Percentiles rank a stretch among this genome's conserved stretches.
These are phyloP conservation scores for Ploettnerulaceae sp. DNA, from an alignment of 2,329 filamentous ascomycete species.

Conservation along the genomic window DNA sequence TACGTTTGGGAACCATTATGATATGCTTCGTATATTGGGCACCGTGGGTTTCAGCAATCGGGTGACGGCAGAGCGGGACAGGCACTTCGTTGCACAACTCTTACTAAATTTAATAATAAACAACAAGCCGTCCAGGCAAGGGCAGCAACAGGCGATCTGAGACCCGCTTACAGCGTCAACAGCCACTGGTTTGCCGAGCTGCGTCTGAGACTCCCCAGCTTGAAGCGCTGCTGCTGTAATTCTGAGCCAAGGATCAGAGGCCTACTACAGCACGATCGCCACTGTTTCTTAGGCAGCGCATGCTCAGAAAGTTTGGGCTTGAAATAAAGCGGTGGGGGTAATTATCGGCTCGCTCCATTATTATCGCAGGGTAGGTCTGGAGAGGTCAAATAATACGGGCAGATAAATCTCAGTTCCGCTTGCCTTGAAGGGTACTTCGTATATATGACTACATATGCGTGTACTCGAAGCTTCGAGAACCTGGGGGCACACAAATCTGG, in stretches of 20 bases:
- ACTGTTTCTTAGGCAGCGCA: neutral
- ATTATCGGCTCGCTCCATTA: neutral
- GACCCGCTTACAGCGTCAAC: conserved; percentile 25
- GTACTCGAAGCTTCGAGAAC: neutral
- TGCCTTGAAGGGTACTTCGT: too few species aligned
- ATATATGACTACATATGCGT: neutral
- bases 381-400: too few species aligned
- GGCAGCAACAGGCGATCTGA: neutral
- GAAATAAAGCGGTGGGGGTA: neutral
- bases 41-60: neutral
- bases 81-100: neutral
- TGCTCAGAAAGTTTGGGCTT: too few species aligned
- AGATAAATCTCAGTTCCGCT: too few species aligned
- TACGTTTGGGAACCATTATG: neutral
- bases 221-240: conserved; percentile 19
- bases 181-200: conserved; percentile 22
- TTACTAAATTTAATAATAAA: neutral
- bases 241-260: conserved; percentile 6
- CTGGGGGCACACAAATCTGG: neutral
- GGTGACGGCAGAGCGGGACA: neutral
- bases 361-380: too few species aligned
- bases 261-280: neutral
- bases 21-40: neutral
- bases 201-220: conserved; percentile 18
- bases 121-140: neutral